These are phyloP conservation scores for Ploettnerulaceae sp. DNA, from an alignment of 2,329 filamentous ascomycete species.

Conservation along the genomic window DNA sequence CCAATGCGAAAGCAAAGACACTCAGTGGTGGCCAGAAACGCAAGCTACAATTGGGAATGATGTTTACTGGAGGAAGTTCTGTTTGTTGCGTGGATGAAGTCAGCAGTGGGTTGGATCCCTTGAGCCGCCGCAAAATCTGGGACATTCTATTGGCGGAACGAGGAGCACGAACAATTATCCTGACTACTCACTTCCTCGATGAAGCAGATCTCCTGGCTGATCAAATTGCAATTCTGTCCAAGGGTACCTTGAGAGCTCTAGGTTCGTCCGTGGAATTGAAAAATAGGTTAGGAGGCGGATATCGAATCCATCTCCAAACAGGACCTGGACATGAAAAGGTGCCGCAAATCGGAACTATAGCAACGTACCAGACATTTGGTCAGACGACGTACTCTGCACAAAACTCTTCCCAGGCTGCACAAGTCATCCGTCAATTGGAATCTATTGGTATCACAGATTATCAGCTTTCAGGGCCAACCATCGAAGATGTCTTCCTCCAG, in stretches of 20 bases:
- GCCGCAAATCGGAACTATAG: constrained; percentile 49
- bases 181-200: constrained; percentile 92
- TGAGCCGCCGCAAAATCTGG: constrained; percentile 87
- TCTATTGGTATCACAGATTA: constrained; percentile 66
- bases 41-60: constrained; percentile 89
- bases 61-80: constrained; percentile 84
- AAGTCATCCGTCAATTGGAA: constrained; percentile 67
- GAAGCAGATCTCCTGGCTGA: constrained; percentile 88
- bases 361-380: constrained; percentile 59
- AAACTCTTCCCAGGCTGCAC: constrained; percentile 64
- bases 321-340: constrained; percentile 44
- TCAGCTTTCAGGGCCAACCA: constrained; percentile 80
- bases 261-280: constrained; percentile 86
- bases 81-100: constrained; percentile 93
- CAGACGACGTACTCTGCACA: constrained; percentile 68
- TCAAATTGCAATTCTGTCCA: constrained; percentile 82
- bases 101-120: constrained; percentile 79
- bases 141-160: constrained; percentile 85
- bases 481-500: constrained; percentile 88
- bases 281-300: constrained; percentile 74
- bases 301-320: constrained; percentile 71
- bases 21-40: constrained; percentile 88
- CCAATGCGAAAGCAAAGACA: constrained; percentile 66
- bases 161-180: constrained; percentile 72
- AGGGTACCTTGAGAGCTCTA: constrained; percentile 73